Evolutionary conservation across 139 green algal genomes (phyloP).

Genomic region (Pedinophyceae sp.): DNA sequence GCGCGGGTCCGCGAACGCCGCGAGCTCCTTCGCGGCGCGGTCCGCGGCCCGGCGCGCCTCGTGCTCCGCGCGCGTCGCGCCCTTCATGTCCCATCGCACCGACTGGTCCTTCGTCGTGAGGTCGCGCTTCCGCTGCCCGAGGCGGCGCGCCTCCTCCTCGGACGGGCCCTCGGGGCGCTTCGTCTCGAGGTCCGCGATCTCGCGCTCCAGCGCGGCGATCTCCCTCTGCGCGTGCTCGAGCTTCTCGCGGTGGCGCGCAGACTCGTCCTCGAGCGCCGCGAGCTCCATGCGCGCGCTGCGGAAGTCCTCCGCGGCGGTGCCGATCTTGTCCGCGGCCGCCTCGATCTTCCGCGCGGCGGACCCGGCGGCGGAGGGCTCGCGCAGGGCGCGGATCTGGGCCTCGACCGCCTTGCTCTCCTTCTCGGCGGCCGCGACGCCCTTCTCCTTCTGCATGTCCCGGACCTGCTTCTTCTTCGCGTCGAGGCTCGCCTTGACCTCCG

Average conservation of each 20-base stretch:
- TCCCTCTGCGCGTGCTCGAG: conserved; percentile 1
- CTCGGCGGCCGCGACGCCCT: too few species aligned
- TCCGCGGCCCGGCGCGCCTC: conserved; percentile 5
- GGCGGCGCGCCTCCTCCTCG: conserved; percentile 1
- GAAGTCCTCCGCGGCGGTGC: background rate
- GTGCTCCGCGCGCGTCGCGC: background rate
- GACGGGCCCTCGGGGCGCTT: conserved; percentile 5
- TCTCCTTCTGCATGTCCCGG: conserved; percentile 2
- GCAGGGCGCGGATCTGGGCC: too few species aligned
- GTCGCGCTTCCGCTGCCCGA: conserved; percentile 6
- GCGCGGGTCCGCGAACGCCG: background rate
- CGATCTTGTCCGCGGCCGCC: too few species aligned
- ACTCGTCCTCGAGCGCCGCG: conserved; percentile 6
- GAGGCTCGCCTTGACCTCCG: conserved; percentile 2
- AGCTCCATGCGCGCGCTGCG: too few species aligned
- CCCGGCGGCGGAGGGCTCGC: too few species aligned
- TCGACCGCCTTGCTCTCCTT: background rate
- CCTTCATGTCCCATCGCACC: conserved; percentile 2
- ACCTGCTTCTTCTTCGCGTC: background rate
- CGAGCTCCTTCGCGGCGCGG: too few species aligned
- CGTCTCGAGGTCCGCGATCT: conserved; percentile 17
- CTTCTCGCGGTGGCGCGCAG: too few species aligned
- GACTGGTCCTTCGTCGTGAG: background rate
- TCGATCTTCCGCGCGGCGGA: too few species aligned
- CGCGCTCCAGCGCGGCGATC: conserved; percentile 7